phyloP scores from a whole-genome alignment of 192 early-diverging fungal species.

The Gamsiella multidivaricata region DNA sequence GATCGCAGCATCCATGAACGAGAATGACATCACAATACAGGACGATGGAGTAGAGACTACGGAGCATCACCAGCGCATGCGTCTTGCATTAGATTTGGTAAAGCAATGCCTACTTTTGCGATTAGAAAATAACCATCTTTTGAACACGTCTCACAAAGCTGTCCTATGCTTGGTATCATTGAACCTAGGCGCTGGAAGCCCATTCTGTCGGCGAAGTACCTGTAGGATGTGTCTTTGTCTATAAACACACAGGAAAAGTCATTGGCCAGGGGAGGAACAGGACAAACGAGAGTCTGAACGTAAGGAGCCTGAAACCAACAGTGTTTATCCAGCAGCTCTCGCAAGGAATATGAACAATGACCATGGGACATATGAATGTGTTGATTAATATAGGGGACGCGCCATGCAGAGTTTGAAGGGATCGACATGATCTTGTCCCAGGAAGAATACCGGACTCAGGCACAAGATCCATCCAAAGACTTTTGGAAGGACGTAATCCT shows the following conservation, averaged over 20 bases:
- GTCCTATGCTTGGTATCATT: not conserved
- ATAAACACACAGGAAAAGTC: conserved; percentile 60
- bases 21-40: not conserved
- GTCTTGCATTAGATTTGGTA: conserved; percentile 51
- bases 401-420: conserved; percentile 95
- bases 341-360: too few relatives aligned
- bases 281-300: conserved; percentile 90
- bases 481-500: conserved; percentile 66
- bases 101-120: not conserved
- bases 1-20: not conserved
- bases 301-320: too few relatives aligned
- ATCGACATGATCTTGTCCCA: conserved; percentile 79
- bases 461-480: conserved; percentile 29
- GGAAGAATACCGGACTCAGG: conserved; percentile 26
- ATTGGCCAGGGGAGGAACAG: conserved; percentile 88
- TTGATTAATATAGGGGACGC: conserved; percentile 79
- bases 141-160: not conserved
- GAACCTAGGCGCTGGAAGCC: conserved; percentile 84
- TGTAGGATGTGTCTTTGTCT: conserved; percentile 95
- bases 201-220: conserved; percentile 88
- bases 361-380: too few relatives aligned
- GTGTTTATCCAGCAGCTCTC: too few relatives aligned
- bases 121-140: not conserved
- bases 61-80: conserved; percentile 52
- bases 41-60: conserved; percentile 15